Base-by-base conservation (phyloP, 306 rosid species). In the Hippophae gyantsensis region DNA sequence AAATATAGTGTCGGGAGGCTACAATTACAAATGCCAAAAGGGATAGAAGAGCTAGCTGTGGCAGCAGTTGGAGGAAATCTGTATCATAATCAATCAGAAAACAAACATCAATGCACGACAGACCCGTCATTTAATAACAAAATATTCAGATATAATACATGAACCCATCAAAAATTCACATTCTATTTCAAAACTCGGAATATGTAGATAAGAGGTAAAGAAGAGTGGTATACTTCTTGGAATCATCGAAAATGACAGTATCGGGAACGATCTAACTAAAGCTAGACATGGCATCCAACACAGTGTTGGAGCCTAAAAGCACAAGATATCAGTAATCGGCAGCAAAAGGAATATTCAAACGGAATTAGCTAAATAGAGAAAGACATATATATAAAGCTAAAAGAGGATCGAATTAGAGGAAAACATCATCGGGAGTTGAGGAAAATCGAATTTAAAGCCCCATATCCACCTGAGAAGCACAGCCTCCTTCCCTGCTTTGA, bases 61-160 rank as follows among this genome's bases (percentile, higher is more conserved):
- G 96, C 98, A 65, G 98, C 98, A 38, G 95, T 90, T 51, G 95
- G 96, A 67, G 96, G 95, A 80, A 90, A 90, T 81, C 96, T 90
- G 64, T 42, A 8, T 56, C 23, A 54, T 50, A 63, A 55, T 65
- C 25, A 52, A 70, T 43, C 54, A 68, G 63, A 0, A 44, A 60
- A 18, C 23, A 18, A 18, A 18, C 23, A 18, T 18, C 23, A 18
- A 18, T 18, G 23, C 23, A 18, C 23, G 23, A 18, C 23, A 18
- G 1, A 1, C 23, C 23, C 1, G 23, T 27, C 38, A 57, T 43
- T 27, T 3, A 51, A 45, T 9, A 26, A 9, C 46, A 2, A 7
- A 49, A 23, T 8, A 48, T 7, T 13, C 45, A 44, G 45, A 53
- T 4, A 53, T 8, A 40, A 53, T 47, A 41, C 9, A 49, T 3